Percentiles rank a stretch among this genome's conserved stretches.
These are phyloP conservation scores for Escovopsis sp. DNA, from an alignment of 2,329 filamentous ascomycete species.

Conservation along the genomic window DNA sequence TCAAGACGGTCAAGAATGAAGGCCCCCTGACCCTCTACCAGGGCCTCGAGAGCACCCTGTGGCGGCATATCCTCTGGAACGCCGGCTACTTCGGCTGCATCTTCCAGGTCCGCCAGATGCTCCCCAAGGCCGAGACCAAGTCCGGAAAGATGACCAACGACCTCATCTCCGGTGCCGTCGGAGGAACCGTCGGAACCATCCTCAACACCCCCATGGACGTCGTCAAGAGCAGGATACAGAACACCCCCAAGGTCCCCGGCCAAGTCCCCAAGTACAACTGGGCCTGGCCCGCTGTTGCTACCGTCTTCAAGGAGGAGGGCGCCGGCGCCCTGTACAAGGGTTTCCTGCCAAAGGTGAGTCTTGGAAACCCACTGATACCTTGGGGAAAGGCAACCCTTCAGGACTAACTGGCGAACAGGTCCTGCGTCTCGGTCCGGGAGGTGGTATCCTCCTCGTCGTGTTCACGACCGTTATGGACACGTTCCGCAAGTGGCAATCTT, in stretches of 20 bases:
- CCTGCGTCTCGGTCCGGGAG: slow-evolving; percentile 38
- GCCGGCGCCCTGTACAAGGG: slow-evolving; percentile 92
- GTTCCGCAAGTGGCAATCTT: slow-evolving; percentile 49
- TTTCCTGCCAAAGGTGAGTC: slow-evolving; percentile 84
- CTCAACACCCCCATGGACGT: slow-evolving; percentile 95
- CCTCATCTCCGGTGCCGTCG: slow-evolving; percentile 69
- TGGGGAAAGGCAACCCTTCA: background rate
- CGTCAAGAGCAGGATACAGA: slow-evolving; percentile 96
- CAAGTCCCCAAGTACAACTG: slow-evolving; percentile 92
- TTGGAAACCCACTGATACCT: background rate
- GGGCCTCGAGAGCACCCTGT: slow-evolving; percentile 89
- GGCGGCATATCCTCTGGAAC: slow-evolving; percentile 86
- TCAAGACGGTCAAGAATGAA: slow-evolving; percentile 72
- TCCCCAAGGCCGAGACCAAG: slow-evolving; percentile 74
- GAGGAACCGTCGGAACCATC: slow-evolving; percentile 78
- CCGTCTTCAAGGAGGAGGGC: slow-evolving; percentile 86
- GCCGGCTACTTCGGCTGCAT: slow-evolving; percentile 96
- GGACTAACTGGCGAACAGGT: slow-evolving; percentile 15
- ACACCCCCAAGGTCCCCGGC: slow-evolving; percentile 72
- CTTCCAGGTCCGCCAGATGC: slow-evolving; percentile 79
- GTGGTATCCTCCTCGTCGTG: slow-evolving; percentile 64
- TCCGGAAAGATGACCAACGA: slow-evolving; percentile 72
- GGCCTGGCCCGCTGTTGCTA: slow-evolving; percentile 78
- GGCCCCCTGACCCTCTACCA: slow-evolving; percentile 86
- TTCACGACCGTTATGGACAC: slow-evolving; percentile 88